These are phyloP conservation scores for Scutellaria baicalensis DNA, from an alignment of 257 asterid species.

Conservation along the genomic window DNA sequence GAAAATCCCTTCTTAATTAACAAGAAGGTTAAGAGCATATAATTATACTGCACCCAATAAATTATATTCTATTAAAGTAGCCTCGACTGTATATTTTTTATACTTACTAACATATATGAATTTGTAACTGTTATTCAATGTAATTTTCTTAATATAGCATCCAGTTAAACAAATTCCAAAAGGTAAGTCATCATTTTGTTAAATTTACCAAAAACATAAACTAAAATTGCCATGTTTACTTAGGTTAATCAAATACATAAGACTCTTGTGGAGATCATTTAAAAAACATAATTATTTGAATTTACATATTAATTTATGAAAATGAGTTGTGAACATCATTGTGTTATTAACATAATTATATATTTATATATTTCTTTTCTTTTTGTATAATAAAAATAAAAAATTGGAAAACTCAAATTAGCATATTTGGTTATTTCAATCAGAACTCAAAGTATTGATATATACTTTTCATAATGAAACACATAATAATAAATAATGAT, in stretches of 20 bases:
- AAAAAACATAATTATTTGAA: too few relatives aligned
- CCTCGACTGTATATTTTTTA: not conserved
- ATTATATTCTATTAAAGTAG: not conserved
- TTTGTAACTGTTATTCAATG: too few relatives aligned
- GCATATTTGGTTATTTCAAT: not conserved
- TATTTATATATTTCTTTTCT: not conserved
- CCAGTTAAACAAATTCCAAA: not conserved
- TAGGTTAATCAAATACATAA: too few relatives aligned
- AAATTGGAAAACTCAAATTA: not conserved
- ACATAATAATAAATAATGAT: not conserved
- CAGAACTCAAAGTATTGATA: slow-evolving; percentile 3
- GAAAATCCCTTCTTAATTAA: not conserved
- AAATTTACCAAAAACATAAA: not conserved
- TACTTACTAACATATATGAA: not conserved
- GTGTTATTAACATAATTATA: not conserved
- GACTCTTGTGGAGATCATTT: too few relatives aligned
- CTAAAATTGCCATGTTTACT: too few relatives aligned
- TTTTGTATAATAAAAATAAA: not conserved
- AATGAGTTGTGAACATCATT: too few relatives aligned
- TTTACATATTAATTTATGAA: too few relatives aligned
- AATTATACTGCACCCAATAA: not conserved
- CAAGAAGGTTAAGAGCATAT: not conserved
- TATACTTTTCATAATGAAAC: slow-evolving; percentile 3
- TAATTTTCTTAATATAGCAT: not conserved
- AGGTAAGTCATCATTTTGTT: not conserved